Percentiles rank a stretch among this genome's conserved stretches.
Evolutionary conservation across 352 stramenopile genomes (phyloP).

Genomic region (Peronospora belbahrii): DNA sequence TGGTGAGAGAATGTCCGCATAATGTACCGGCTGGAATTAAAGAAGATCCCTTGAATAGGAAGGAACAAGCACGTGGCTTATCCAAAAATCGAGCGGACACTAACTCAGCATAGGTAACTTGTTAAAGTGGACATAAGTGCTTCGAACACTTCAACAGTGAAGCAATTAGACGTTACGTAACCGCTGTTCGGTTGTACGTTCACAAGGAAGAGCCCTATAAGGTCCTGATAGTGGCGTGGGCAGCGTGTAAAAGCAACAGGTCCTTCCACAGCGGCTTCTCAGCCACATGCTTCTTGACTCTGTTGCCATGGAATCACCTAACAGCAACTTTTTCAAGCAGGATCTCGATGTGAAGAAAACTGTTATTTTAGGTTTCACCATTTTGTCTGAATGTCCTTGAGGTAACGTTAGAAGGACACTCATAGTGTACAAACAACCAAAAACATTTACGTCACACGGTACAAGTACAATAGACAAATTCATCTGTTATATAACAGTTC

Average conservation of each 20-base stretch:
- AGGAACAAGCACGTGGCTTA: background rate
- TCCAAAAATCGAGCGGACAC: too few relatives aligned
- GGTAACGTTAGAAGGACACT: too few relatives aligned
- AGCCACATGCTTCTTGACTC: slow-evolving; percentile 1
- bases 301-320: too few relatives aligned
- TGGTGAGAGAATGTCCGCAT: background rate
- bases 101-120: too few relatives aligned
- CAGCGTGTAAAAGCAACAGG: background rate
- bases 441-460: too few relatives aligned
- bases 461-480: background rate
- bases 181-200: slow-evolving; percentile 8
- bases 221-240: background rate
- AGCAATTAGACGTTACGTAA: slow-evolving; percentile 12
- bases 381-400: background rate
- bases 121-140: too few relatives aligned
- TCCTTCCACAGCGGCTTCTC: background rate
- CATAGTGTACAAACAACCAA: too few relatives aligned
- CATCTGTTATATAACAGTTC: too few relatives aligned
- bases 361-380: too few relatives aligned
- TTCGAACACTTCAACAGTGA: slow-evolving; percentile 2
- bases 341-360: background rate
- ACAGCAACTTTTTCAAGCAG: slow-evolving; percentile 4
- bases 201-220: too few relatives aligned
- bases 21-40: slow-evolving; percentile 7
- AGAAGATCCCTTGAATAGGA: slow-evolving; percentile 6